Conservation (phyloP, 2,329 filamentous ascomycete species). For the Penicillium sp. region DNA sequence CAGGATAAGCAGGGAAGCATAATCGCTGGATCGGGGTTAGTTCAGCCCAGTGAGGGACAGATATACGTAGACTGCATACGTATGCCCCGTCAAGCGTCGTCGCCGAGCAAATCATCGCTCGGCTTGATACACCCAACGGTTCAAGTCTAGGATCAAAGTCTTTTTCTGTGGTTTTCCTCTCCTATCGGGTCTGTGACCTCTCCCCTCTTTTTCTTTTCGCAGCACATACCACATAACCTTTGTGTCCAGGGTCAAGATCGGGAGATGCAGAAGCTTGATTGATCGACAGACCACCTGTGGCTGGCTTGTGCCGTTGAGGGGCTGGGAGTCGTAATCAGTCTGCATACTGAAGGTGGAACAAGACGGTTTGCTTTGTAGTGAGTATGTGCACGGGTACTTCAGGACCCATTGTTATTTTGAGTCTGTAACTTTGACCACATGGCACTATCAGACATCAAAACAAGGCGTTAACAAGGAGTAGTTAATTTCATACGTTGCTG, state of each 20-base stretch:
- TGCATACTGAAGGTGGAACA: not conserved
- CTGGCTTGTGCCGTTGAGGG: slow-evolving; percentile 1
- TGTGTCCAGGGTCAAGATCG: slow-evolving; percentile 10
- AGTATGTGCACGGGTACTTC: not conserved
- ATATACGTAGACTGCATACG: slow-evolving; percentile 28
- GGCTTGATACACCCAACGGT: slow-evolving; percentile 12
- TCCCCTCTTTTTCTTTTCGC: not conserved
- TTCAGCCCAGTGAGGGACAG: slow-evolving; percentile 5
- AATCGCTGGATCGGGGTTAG: slow-evolving; percentile 15
- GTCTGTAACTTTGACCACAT: not conserved
- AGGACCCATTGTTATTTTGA: not conserved
- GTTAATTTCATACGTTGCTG: slow-evolving; percentile 9
- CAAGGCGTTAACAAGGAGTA: not conserved
- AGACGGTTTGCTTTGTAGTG: not conserved
- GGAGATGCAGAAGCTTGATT: slow-evolving; percentile 18
- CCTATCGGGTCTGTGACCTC: not conserved
- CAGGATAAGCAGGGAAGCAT: slow-evolving; percentile 6
- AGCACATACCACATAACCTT: slow-evolving; percentile 9
- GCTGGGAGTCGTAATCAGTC: not conserved
- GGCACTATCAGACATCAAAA: not conserved
- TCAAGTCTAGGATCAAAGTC: not conserved
- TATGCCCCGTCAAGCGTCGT: slow-evolving; percentile 17
- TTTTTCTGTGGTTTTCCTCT: not conserved
- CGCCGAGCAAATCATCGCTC: slow-evolving; percentile 17
- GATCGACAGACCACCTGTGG: slow-evolving; percentile 13